Evolutionary conservation across 2,329 filamentous ascomycete genomes (phyloP), one percentile per base, ranked within the genome.

Genomic region (Aspergillus fijiensis): DNA sequence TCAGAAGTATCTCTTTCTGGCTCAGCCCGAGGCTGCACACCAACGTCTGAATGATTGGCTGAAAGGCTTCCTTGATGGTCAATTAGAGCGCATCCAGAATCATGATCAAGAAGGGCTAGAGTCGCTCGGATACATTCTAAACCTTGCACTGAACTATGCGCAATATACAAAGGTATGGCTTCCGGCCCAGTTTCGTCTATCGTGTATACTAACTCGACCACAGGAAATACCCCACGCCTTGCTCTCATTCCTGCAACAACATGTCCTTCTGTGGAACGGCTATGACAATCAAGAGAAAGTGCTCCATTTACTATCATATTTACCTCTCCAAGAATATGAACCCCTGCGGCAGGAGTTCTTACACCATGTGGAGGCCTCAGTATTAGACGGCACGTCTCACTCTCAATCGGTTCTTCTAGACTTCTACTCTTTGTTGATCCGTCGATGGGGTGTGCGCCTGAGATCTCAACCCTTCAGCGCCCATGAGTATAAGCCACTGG

Each of bases 1-100:
- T 1, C 91, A 94, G 72, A 95, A 94, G 70, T 84, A 81, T 57
- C 80, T 94, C 25, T 77, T 91, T 35, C 77, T 90, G n/a, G 77
- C 90, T 31, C 83, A 85, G 53, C 84, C 87, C 1, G 82, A 84
- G 39, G 76, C 70, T 71, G 71, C 80, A 84, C 66, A 66, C 35
- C 66, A 65, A 45, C 72, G 74, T 50, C 65, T 76, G 39, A 72
- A 76, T 62, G 75, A 74, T 56, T 78, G 74, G 76, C 63, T 79
- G 60, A 71, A 68, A 35, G 71, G 68, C 27, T 79, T 79, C 56
- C 66, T 79, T 35, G 67, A 69, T 55, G 75, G 77, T 59, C 73
- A 71, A 55, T 31, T 77, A 51, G 75, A 77, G 57, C 63, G 65
- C 39, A 67, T 71, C 21, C 65, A 64, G 1, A 76, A 84, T 31